A percentile compares a stretch with the other conserved stretches of the same genome.
phyloP scores from a whole-genome alignment of 495 filamentous ascomycete genomes.

The Delitschia confertaspora region DNA sequence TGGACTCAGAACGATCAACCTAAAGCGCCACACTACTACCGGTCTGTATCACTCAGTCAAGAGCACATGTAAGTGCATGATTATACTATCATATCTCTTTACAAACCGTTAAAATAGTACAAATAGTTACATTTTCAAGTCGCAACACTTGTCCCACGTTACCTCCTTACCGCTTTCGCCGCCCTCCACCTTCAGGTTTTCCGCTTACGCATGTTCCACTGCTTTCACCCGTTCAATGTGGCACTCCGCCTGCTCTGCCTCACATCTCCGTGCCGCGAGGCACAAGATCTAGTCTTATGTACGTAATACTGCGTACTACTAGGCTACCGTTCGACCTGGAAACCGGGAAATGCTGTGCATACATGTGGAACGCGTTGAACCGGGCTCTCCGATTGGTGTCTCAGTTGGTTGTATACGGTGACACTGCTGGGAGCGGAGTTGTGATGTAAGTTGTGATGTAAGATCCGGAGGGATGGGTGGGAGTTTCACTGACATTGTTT shows the following conservation, averaged over 20 bases:
- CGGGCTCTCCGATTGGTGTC: slow-evolving; percentile 23
- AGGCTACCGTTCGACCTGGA: neutral
- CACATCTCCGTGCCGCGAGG: too few relatives aligned
- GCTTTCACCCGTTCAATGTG: slow-evolving; percentile 6
- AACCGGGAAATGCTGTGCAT: neutral
- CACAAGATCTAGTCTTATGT: too few relatives aligned
- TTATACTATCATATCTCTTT: too few relatives aligned
- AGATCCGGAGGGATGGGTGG: slow-evolving; percentile 1
- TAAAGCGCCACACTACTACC: too few relatives aligned
- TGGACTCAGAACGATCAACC: too few relatives aligned
- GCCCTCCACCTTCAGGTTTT: neutral
- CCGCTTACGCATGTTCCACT: slow-evolving; percentile 21
- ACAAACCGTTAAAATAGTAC: too few relatives aligned
- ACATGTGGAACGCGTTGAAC: slow-evolving; percentile 1
- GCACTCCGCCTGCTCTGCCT: slow-evolving; percentile 11
- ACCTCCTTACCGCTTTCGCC: neutral
- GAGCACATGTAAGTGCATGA: too few relatives aligned
- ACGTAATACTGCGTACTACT: slow-evolving; percentile 4
- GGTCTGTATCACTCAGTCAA: too few relatives aligned
- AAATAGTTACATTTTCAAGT: too few relatives aligned
- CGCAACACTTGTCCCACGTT: slow-evolving; percentile 7
- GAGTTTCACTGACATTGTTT: slow-evolving; percentile 14
- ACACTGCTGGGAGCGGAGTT: too few relatives aligned
- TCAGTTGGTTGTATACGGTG: slow-evolving; percentile 4
- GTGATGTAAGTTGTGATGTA: neutral